Evolutionary conservation across 2,329 filamentous ascomycete genomes (phyloP).

Genomic region (Ophiocordyceps unilateralis): DNA sequence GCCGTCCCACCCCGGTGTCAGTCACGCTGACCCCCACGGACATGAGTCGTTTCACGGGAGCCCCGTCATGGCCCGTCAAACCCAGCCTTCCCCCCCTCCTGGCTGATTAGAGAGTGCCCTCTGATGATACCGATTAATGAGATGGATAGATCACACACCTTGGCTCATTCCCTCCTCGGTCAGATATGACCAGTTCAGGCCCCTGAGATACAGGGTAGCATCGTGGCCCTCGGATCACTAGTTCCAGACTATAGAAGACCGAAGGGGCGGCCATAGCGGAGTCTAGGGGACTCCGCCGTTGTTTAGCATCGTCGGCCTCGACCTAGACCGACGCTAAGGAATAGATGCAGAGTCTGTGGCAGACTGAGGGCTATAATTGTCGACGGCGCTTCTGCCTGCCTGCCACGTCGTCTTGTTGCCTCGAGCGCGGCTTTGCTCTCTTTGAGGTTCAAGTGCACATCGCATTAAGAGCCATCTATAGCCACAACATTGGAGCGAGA

Average conservation of each 20-base stretch:
- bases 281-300: background rate
- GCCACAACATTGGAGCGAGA: background rate
- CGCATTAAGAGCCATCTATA: background rate
- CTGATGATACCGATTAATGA: too few species aligned
- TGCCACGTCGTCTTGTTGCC: background rate
- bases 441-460: background rate
- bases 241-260: background rate
- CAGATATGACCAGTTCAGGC: too few species aligned
- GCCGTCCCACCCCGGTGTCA: too few species aligned
- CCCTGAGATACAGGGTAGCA: background rate
- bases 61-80: too few species aligned
- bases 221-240: background rate
- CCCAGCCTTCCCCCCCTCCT: too few species aligned
- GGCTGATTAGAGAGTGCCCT: too few species aligned
- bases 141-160: too few species aligned
- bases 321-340: background rate
- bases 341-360: background rate
- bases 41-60: too few species aligned
- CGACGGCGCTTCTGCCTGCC: background rate
- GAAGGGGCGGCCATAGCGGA: background rate
- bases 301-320: background rate
- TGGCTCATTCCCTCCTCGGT: too few species aligned
- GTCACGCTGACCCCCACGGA: too few species aligned
- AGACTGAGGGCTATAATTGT: background rate
- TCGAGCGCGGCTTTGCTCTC: background rate